Conservation (phyloP, 352 stramenopile genomes). For the Phytophthora kernoviae region DNA sequence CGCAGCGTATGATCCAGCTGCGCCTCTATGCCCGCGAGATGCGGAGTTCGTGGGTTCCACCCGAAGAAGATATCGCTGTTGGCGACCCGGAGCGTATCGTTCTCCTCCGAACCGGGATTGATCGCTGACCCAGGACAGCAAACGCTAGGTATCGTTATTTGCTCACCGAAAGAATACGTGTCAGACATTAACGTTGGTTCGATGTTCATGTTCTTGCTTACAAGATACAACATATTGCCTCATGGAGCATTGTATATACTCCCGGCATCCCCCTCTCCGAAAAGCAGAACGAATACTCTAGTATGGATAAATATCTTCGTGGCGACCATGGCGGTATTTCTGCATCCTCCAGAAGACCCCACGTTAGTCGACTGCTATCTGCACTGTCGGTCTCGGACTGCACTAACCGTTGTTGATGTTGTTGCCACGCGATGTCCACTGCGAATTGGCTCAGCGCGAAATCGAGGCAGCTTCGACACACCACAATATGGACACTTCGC, state of each 20-base stretch:
- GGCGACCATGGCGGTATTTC: conserved; percentile 9
- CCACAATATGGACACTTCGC: conserved; percentile 13
- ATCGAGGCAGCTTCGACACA: conserved; percentile 9
- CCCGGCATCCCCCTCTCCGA: conserved; percentile 6
- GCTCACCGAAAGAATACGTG: too few species aligned
- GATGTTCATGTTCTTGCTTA: too few species aligned
- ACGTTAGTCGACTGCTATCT: conserved; percentile 13
- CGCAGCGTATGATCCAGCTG: conserved; percentile 43
- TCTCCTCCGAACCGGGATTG: conserved; percentile 13
- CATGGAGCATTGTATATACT: conserved; percentile 7
- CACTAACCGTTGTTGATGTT: conserved; percentile 9
- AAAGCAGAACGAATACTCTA: conserved; percentile 13
- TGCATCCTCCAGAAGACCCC: conserved; percentile 11
- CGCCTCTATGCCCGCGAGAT: conserved; percentile 25
- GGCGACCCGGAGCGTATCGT: conserved; percentile 27
- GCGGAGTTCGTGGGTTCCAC: conserved; percentile 25
- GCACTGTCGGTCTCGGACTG: conserved; percentile 4
- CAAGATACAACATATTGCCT: neutral
- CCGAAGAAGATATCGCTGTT: conserved; percentile 31
- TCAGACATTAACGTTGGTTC: too few species aligned
- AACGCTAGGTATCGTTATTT: too few species aligned
- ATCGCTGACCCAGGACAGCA: conserved; percentile 9
- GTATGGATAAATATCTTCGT: conserved; percentile 15
- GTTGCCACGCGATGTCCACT: conserved; percentile 15
- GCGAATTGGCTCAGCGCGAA: conserved; percentile 3